Percentiles rank a stretch among this genome's conserved stretches.
phyloP scores from a whole-genome alignment of 2,329 filamentous ascomycete genomes.

The Fusarium verrucosum region DNA sequence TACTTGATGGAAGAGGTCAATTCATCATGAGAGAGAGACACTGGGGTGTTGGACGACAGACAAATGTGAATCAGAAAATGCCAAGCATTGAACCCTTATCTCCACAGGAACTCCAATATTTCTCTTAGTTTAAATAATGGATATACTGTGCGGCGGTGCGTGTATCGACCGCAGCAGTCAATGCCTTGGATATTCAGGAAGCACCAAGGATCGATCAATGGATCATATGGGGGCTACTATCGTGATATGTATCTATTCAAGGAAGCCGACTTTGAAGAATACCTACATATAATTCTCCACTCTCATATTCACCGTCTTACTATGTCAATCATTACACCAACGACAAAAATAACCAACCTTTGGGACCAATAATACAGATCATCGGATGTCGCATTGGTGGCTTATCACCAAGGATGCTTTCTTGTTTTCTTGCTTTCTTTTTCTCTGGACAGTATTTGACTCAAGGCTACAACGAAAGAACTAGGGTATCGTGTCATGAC shows the following conservation, averaged over 20 bases:
- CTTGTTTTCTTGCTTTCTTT: constrained; percentile 1
- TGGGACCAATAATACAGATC: constrained; percentile 12
- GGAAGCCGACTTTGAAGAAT: neutral
- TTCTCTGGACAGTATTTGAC: neutral
- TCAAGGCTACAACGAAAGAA: neutral
- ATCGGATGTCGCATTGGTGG: neutral
- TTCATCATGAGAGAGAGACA: constrained; percentile 4
- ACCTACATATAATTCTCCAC: constrained; percentile 6
- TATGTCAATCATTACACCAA: constrained; percentile 1
- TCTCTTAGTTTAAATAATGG: constrained; percentile 3
- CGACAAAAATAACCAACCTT: constrained; percentile 16
- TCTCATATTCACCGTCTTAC: neutral
- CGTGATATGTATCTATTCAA: neutral
- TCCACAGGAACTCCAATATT: constrained; percentile 23
- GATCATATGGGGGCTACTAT: neutral
- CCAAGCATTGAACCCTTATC: constrained; percentile 32
- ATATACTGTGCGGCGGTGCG: constrained; percentile 23
- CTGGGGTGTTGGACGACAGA: neutral
- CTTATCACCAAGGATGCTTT: neutral
- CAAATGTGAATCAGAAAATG: constrained; percentile 1
- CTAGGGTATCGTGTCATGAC: neutral
- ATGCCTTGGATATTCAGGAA: constrained; percentile 9
- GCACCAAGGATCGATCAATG: neutral
- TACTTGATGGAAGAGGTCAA: constrained; percentile 10
- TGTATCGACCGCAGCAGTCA: neutral